Evolutionary conservation across 106 monocot genomes (phyloP), one percentile per base, ranked within the genome.

Genomic region (Acanthochlamys bracteata): DNA sequence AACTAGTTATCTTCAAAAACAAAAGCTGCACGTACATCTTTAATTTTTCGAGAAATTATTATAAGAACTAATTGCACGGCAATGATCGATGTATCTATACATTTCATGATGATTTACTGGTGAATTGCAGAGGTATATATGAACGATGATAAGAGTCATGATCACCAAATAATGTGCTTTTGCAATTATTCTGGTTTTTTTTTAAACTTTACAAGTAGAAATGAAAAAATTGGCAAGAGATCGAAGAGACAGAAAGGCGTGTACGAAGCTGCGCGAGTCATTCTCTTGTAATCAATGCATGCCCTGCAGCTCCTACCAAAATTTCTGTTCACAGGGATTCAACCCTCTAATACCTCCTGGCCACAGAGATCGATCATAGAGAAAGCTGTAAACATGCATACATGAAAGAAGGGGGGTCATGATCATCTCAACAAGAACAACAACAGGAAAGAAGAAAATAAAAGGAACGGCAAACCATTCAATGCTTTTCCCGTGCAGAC

Each of bases 131-230:
- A 1, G 6, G 33, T n/a, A n/a, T n/a, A 33, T 1, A 33, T 33
- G 33, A 3, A 33, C 6, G 17, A 57, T 57, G 53, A 27, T 66
- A 52, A 47, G 52, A 25, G 26, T 33, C 53, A 66, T 66, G 51
- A 66, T 66, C 66, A 66, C 66, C 66, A 51, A 51, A 66, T 66
- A 66, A 66, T 66, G 51, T 53, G 16, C 22, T 53, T 25, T 25
- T 12, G 49, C 46, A 47, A 3, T 49, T 49, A 49, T 49, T 49
- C 49, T 33, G 33, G 33, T 33, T 33, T 33, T 33, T 33, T 33
- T 33, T 33, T 3, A 15, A 33, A 33, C 4, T 3, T 3, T 3
- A 33, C 1, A 33, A 33, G 33, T 33, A 33, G 33, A 33, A 33
- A 33, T 33, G 33, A 33, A 33, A 33, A 33, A 33, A 33, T 33